A percentile compares a stretch with the other conserved stretches of the same genome.
These are phyloP conservation scores for Claviceps quebecensis DNA, from an alignment of 2,329 filamentous ascomycete species.

Conservation along the genomic window DNA sequence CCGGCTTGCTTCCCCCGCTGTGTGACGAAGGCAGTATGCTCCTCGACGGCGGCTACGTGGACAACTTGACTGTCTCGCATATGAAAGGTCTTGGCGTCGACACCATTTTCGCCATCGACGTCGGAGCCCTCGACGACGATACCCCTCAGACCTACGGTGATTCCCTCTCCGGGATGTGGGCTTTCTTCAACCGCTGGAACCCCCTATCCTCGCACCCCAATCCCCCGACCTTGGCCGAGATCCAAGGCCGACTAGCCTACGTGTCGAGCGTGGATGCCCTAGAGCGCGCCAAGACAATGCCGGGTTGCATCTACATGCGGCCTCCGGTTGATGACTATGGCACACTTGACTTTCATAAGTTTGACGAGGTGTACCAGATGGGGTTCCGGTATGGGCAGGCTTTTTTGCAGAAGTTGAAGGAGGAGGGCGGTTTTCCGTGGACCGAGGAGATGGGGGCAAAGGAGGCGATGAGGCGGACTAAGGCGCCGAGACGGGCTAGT, in stretches of 20 bases:
- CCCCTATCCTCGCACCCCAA: conserved; percentile 82
- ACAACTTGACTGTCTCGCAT: conserved; percentile 91
- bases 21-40: conserved; percentile 97
- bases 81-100: conserved; percentile 93
- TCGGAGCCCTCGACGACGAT: conserved; percentile 83
- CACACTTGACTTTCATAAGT: conserved; percentile 91
- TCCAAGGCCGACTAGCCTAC: conserved; percentile 87
- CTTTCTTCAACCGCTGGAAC: conserved; percentile 91
- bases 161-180: conserved; percentile 89
- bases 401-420: conserved; percentile 62
- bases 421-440: conserved; percentile 59
- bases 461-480: conserved; percentile 61
- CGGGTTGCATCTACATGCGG: conserved; percentile 90
- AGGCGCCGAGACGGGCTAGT: conserved; percentile 66
- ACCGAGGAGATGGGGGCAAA: conserved; percentile 64
- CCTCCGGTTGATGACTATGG: conserved; percentile 89
- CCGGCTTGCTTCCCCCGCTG: conserved; percentile 79
- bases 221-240: conserved; percentile 87
- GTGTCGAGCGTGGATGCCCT: conserved; percentile 90
- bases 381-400: conserved; percentile 78
- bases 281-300: conserved; percentile 79
- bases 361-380: conserved; percentile 88
- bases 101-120: conserved; percentile 89
- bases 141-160: conserved; percentile 88
- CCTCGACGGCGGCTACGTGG: conserved; percentile 89